A percentile compares a stretch with the other conserved stretches of the same genome.
These are phyloP conservation scores for Pseudopithomyces chartarum DNA, from an alignment of 2,329 filamentous ascomycete species.

Conservation along the genomic window DNA sequence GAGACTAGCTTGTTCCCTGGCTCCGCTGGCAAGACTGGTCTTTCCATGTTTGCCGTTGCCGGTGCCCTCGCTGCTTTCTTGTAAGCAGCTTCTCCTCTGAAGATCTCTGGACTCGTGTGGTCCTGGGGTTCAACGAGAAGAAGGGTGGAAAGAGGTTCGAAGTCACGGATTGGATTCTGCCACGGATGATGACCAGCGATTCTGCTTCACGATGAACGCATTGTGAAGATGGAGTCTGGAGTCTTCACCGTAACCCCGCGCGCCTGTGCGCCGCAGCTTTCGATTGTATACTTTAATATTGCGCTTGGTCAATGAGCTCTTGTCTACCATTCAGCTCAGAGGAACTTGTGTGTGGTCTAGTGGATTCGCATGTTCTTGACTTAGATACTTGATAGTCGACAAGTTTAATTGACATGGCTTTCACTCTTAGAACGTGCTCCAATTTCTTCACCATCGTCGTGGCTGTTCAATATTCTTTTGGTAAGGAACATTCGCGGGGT, in stretches of 20 bases:
- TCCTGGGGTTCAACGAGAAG: slow-evolving; percentile 16
- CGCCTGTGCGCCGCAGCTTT: slow-evolving; percentile 34
- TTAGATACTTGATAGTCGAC: slow-evolving; percentile 29
- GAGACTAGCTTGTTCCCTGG: slow-evolving; percentile 52
- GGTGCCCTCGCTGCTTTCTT: slow-evolving; percentile 53
- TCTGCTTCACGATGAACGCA: slow-evolving; percentile 40
- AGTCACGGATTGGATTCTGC: slow-evolving; percentile 26
- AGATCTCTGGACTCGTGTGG: slow-evolving; percentile 15
- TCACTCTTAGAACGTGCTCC: slow-evolving; percentile 23
- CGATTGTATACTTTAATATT: slow-evolving; percentile 44
- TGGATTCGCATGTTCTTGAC: slow-evolving; percentile 40
- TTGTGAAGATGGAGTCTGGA: slow-evolving; percentile 35
- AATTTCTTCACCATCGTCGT: slow-evolving; percentile 1
- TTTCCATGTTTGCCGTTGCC: slow-evolving; percentile 58
- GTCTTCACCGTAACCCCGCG: slow-evolving; percentile 29
- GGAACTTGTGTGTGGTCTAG: slow-evolving; percentile 43
- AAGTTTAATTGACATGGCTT: slow-evolving; percentile 40
- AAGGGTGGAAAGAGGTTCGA: slow-evolving; percentile 22
- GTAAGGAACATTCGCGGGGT: too few species aligned
- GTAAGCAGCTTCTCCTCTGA: slow-evolving; percentile 34
- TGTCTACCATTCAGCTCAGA: slow-evolving; percentile 24
- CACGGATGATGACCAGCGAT: slow-evolving; percentile 35
- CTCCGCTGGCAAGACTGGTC: slow-evolving; percentile 57
- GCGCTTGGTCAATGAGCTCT: slow-evolving; percentile 39
- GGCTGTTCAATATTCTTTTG: background rate